Conservation (phyloP, 306 rosid species). For the Alnus rubra region DNA sequence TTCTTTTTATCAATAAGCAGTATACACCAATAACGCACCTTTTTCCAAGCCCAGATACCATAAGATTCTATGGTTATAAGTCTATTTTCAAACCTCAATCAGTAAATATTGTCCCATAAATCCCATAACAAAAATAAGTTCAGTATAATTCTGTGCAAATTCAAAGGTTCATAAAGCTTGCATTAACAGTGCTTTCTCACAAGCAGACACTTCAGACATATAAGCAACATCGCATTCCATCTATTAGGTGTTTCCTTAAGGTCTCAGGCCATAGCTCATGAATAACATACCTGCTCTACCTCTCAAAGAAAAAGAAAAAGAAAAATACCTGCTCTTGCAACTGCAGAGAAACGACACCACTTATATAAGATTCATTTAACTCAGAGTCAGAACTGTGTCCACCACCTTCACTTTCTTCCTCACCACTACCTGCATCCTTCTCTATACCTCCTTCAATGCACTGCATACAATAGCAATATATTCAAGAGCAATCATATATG, state of each 20-base stretch:
- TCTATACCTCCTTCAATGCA: slow-evolving; percentile 61
- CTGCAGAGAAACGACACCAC: slow-evolving; percentile 48
- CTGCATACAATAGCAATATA: slow-evolving; percentile 40
- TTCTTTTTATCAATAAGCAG: not conserved
- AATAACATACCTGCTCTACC: not conserved
- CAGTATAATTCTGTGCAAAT: not conserved
- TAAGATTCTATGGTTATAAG: not conserved
- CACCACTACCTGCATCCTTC: slow-evolving; percentile 46
- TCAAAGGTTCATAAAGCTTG: slow-evolving; percentile 2
- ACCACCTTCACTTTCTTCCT: slow-evolving; percentile 48
- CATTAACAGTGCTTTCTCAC: not conserved
- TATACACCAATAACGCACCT: not conserved
- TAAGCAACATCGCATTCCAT: not conserved
- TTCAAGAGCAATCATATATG: slow-evolving; percentile 27
- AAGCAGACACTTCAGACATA: slow-evolving; percentile 9
- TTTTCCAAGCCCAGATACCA: not conserved
- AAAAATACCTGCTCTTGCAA: slow-evolving; percentile 51
- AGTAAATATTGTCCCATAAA: not conserved
- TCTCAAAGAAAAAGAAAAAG: not conserved
- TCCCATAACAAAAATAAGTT: not conserved
- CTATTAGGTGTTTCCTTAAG: not conserved
- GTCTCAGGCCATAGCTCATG: not conserved
- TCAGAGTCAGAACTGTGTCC: slow-evolving; percentile 23
- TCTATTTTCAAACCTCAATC: not conserved
- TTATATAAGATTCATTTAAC: slow-evolving; percentile 32